Percentiles rank a stretch among this genome's conserved stretches.
phyloP scores from a whole-genome alignment of 768 basidiomycete genomes.

The Myochromella boudieri region DNA sequence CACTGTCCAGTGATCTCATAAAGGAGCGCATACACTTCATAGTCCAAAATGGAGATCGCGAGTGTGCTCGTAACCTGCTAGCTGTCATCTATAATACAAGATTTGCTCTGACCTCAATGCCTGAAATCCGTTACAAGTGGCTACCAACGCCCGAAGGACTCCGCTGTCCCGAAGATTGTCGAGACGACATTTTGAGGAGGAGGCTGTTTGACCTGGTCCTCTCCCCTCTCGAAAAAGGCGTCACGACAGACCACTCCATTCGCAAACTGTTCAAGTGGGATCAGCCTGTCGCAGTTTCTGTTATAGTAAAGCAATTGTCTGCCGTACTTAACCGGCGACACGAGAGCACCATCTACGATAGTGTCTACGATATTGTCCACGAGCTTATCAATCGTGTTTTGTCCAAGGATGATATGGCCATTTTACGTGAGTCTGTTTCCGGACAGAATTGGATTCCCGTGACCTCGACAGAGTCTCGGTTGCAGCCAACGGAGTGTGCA shows the following conservation, averaged over 20 bases:
- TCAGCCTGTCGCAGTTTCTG: conserved; percentile 26
- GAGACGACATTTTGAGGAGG: conserved; percentile 23
- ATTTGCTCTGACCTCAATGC: conserved; percentile 11
- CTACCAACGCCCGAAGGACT: conserved; percentile 38
- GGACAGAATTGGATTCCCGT: conserved; percentile 36
- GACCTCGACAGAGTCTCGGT: conserved; percentile 12
- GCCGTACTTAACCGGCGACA: background rate
- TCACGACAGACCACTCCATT: conserved; percentile 27
- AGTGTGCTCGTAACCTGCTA: conserved; percentile 22
- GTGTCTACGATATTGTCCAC: conserved; percentile 25
- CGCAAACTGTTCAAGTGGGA: conserved; percentile 39
- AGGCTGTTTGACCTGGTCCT: conserved; percentile 42
- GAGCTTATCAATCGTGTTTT: conserved; percentile 27
- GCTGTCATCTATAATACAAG: conserved; percentile 17
- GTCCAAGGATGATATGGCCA: conserved; percentile 13
- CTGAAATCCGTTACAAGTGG: conserved; percentile 25
- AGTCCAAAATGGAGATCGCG: conserved; percentile 1
- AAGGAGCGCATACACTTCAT: conserved; percentile 37
- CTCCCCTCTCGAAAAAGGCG: conserved; percentile 24
- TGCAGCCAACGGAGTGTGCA: conserved; percentile 20
- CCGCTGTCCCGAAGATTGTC: conserved; percentile 26
- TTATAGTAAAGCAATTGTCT: conserved; percentile 34
- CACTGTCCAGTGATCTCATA: conserved; percentile 29
- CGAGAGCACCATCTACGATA: conserved; percentile 1
- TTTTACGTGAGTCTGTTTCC: conserved; percentile 17